Conservation (phyloP, 1,284 basidiomycete species). For the Ceratobasidium sp. region DNA sequence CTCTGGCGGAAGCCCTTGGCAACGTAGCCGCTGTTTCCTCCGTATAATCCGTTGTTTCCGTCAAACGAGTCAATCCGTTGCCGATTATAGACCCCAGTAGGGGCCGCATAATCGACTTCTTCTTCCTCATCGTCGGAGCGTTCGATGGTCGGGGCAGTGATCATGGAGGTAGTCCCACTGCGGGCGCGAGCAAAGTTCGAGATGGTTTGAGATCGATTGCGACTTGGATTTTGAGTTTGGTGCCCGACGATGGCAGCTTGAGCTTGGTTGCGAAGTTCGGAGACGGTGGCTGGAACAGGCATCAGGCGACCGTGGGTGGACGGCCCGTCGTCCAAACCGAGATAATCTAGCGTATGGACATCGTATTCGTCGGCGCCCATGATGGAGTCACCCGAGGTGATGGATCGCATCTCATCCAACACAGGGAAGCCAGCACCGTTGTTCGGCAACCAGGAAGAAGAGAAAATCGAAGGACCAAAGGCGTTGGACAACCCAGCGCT, state of each 20-base stretch:
- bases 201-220: conserved; percentile 89
- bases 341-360: conserved; percentile 93
- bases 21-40: conserved; percentile 56
- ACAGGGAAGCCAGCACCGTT: conserved; percentile 63
- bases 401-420: conserved; percentile 82
- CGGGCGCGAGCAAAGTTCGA: conserved; percentile 72
- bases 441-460: conserved; percentile 86
- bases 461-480: conserved; percentile 88
- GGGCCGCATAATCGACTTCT: conserved; percentile 69
- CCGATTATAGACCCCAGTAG: conserved; percentile 59
- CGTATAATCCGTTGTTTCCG: conserved; percentile 49
- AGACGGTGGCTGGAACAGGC: conserved; percentile 80
- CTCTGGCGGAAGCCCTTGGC: conserved; percentile 79
- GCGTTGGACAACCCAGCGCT: conserved; percentile 80
- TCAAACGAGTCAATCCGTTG: conserved; percentile 74
- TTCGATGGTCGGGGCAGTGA: conserved; percentile 64
- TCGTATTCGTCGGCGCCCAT: conserved; percentile 85
- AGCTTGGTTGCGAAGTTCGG: conserved; percentile 86
- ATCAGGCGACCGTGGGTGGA: conserved; percentile 63
- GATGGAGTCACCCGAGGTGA: conserved; percentile 77
- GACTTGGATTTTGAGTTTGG: conserved; percentile 76
- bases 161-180: conserved; percentile 74
- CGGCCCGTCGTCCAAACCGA: conserved; percentile 85
- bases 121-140: conserved; percentile 74
- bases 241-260: conserved; percentile 89